Evolutionary conservation across 2,329 filamentous ascomycete species (phyloP).

Genomic region (Colletotrichum sp.): DNA sequence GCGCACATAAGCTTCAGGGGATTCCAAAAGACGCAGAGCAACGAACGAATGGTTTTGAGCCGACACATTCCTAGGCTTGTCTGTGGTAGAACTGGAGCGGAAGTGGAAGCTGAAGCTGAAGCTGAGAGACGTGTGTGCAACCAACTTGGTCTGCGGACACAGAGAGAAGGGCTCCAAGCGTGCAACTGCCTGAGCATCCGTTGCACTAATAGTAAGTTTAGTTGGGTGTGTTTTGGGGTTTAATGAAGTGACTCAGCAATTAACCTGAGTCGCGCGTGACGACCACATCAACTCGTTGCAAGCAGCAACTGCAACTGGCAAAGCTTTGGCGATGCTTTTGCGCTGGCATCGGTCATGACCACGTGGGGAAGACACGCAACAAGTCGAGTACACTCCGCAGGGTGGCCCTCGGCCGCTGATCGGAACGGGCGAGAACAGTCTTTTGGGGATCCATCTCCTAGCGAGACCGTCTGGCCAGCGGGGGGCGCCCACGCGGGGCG

Average conservation of each 20-base stretch:
- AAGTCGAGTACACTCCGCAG: background rate
- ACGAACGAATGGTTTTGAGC: background rate
- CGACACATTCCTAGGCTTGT: background rate
- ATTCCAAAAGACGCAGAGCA: background rate
- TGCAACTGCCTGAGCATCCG: background rate
- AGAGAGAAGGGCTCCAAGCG: background rate
- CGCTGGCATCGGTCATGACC: background rate
- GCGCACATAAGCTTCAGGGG: background rate
- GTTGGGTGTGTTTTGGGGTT: background rate
- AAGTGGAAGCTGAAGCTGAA: background rate
- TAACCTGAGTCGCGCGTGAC: background rate
- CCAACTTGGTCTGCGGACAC: background rate
- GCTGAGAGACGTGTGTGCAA: background rate
- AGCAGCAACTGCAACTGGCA: background rate
- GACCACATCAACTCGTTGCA: background rate
- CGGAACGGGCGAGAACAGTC: conserved; percentile 7
- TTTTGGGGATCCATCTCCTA: background rate
- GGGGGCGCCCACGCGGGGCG: no score
- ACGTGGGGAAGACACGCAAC: background rate
- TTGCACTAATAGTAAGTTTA: background rate
- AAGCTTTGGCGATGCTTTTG: background rate
- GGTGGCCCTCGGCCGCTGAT: background rate
- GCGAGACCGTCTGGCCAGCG: background rate
- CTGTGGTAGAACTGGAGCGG: background rate
- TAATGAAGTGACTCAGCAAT: background rate